Conservation (phyloP, 441 rosid species). For the Corymbia calophylla region DNA sequence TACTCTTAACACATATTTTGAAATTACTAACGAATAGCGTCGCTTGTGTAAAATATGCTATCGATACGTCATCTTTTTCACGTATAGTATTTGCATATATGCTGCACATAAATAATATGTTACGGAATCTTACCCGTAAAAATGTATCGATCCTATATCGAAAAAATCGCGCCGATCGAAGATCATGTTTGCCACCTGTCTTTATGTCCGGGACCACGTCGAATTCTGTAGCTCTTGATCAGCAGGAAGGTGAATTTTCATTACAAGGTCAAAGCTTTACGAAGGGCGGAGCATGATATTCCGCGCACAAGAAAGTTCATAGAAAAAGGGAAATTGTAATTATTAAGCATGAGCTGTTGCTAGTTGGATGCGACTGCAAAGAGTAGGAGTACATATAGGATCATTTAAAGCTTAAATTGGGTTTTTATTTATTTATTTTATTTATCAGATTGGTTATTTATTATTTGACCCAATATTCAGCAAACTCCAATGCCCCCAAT, state of each 20-base stretch:
- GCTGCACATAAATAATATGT: background rate
- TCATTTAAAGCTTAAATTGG: background rate
- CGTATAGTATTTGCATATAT: rapidly evolving
- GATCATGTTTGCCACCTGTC: background rate
- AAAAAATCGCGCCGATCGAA: background rate
- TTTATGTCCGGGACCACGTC: background rate
- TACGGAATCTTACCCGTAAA: background rate
- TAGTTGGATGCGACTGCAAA: background rate
- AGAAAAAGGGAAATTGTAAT: background rate
- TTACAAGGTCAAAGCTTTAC: background rate
- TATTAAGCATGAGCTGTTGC: background rate
- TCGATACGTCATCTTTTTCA: background rate
- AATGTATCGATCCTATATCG: background rate
- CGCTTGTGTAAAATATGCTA: background rate
- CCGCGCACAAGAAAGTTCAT: background rate
- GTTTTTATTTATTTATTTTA: background rate
- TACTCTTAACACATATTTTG: rapidly evolving
- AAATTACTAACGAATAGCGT: background rate
- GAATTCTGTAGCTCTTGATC: background rate
- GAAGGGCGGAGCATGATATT: background rate
- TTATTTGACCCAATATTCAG: background rate
- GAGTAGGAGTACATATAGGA: background rate
- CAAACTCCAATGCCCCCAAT: background rate
- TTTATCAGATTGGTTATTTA: background rate
- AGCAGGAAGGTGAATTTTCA: background rate